phyloP scores from a whole-genome alignment of 352 stramenopile species.

The Pythium rishiriense region DNA sequence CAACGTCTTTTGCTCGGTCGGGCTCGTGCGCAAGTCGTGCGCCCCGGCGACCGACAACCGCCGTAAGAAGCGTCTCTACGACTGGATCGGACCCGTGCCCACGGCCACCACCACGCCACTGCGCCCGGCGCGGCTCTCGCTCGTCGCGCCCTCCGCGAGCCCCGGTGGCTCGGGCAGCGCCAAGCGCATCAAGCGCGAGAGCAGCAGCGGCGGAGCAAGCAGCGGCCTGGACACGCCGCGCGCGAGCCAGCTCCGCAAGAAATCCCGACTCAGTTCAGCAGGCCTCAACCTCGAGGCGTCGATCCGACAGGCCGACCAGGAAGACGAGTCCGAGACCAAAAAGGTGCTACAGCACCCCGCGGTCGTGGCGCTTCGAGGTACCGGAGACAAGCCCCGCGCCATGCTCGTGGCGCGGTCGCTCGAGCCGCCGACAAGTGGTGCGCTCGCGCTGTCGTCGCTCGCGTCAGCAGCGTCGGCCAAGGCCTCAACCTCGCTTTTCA shows the following conservation, averaged over 20 bases:
- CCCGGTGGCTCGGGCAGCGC: constrained; percentile 16
- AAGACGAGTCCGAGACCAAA: neutral
- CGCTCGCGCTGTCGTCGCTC: constrained; percentile 1
- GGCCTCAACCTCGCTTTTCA: constrained; percentile 20
- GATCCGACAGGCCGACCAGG: constrained; percentile 27
- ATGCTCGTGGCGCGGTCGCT: constrained; percentile 22
- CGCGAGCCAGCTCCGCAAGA: constrained; percentile 16
- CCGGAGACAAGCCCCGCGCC: constrained; percentile 5
- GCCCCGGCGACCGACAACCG: constrained; percentile 28
- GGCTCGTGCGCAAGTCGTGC: constrained; percentile 34
- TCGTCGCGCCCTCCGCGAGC: constrained; percentile 21
- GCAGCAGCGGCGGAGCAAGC: neutral
- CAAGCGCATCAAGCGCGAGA: constrained; percentile 28
- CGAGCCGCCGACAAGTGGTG: neutral
- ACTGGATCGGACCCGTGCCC: constrained; percentile 31
- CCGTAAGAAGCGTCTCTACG: constrained; percentile 37
- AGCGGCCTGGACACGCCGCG: constrained; percentile 11
- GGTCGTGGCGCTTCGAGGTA: constrained; percentile 14
- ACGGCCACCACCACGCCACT: constrained; percentile 29
- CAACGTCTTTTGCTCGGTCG: constrained; percentile 42
- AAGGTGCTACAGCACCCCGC: constrained; percentile 23
- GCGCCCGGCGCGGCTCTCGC: constrained; percentile 11
- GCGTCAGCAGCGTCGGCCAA: constrained; percentile 20
- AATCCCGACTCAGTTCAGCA: constrained; percentile 16
- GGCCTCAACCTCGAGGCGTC: constrained; percentile 23